These are phyloP conservation scores for Lizonia empirigonia DNA, from an alignment of 2,329 filamentous ascomycete species.

Conservation along the genomic window DNA sequence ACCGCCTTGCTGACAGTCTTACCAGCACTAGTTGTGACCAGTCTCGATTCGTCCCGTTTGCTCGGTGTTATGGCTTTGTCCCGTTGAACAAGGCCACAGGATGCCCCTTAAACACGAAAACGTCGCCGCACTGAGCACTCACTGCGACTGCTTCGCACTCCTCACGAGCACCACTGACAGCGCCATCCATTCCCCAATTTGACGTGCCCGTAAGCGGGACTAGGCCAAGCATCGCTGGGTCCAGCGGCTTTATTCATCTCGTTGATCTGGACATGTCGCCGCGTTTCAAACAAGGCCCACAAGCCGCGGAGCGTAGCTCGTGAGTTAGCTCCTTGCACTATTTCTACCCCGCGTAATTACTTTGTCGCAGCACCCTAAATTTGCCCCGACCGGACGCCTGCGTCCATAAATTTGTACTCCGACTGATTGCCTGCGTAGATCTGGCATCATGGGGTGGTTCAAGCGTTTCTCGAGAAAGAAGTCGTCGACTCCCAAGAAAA, in stretches of 20 bases:
- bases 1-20: slow-evolving; percentile 30
- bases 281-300: slow-evolving; percentile 18
- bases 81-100: slow-evolving; percentile 9
- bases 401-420: slow-evolving; percentile 15
- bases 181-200: slow-evolving; percentile 6
- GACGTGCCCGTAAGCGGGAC: not conserved
- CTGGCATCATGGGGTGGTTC: slow-evolving; percentile 56
- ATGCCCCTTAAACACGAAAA: slow-evolving; percentile 14
- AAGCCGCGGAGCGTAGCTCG: slow-evolving; percentile 15
- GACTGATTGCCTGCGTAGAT: slow-evolving; percentile 27
- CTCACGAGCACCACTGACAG: not conserved
- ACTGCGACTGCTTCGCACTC: slow-evolving; percentile 1
- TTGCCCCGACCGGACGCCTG: slow-evolving; percentile 20
- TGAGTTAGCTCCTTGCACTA: slow-evolving; percentile 15
- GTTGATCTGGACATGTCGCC: slow-evolving; percentile 17
- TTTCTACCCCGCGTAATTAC: slow-evolving; percentile 21
- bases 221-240: not conserved
- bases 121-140: slow-evolving; percentile 11
- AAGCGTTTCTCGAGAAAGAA: slow-evolving; percentile 55
- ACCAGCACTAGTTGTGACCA: slow-evolving; percentile 22
- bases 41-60: slow-evolving; percentile 13
- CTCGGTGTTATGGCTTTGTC: slow-evolving; percentile 9
- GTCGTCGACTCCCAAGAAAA: slow-evolving; percentile 43
- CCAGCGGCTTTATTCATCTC: slow-evolving; percentile 4
- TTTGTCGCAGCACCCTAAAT: slow-evolving; percentile 21